Percentiles rank a stretch among this genome's conserved stretches.
phyloP scores from a whole-genome alignment of 371 early-diverging fungal species.

The Saksenaea vasiformis region DNA sequence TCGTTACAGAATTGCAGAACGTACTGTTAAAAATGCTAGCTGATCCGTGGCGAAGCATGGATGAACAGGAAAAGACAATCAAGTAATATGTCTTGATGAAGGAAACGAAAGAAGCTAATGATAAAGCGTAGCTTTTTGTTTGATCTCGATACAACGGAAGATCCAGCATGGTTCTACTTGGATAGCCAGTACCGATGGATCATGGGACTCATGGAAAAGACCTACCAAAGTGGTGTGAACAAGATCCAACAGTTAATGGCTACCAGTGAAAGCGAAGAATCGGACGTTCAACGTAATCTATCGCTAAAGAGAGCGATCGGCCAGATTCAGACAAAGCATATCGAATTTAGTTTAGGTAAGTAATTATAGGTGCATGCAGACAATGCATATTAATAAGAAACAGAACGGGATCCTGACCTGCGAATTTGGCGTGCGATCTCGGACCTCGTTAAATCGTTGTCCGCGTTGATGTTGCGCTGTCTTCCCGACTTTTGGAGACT shows the following conservation, averaged over 20 bases:
- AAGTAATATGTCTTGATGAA: conserved; percentile 50
- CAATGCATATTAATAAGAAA: not conserved
- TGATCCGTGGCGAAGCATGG: conserved; percentile 81
- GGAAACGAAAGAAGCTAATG: conserved; percentile 6
- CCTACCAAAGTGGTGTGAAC: conserved; percentile 55
- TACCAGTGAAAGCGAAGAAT: conserved; percentile 30
- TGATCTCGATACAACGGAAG: conserved; percentile 80
- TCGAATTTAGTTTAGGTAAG: conserved; percentile 35
- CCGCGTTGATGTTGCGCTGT: conserved; percentile 70
- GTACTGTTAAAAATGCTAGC: conserved; percentile 76
- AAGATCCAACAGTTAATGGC: conserved; percentile 38
- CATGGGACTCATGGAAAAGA: conserved; percentile 69
- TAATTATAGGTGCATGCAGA: not conserved
- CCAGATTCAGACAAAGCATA: conserved; percentile 25
- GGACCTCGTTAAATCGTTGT: conserved; percentile 72
- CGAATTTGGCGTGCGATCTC: conserved; percentile 73
- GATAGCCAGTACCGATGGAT: conserved; percentile 90
- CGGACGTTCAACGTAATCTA: conserved; percentile 34
- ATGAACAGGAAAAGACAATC: conserved; percentile 89
- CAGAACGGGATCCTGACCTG: conserved; percentile 48
- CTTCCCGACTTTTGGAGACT: conserved; percentile 95
- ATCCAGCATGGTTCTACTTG: conserved; percentile 91
- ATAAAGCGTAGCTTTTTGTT: conserved; percentile 60
- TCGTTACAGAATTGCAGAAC: conserved; percentile 71
- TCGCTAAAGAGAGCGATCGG: conserved; percentile 37